Percentiles rank a stretch among this genome's conserved stretches.
Evolutionary conservation across 1,139 yeast species (phyloP).

Genomic region (Hansenula lynferdii): DNA sequence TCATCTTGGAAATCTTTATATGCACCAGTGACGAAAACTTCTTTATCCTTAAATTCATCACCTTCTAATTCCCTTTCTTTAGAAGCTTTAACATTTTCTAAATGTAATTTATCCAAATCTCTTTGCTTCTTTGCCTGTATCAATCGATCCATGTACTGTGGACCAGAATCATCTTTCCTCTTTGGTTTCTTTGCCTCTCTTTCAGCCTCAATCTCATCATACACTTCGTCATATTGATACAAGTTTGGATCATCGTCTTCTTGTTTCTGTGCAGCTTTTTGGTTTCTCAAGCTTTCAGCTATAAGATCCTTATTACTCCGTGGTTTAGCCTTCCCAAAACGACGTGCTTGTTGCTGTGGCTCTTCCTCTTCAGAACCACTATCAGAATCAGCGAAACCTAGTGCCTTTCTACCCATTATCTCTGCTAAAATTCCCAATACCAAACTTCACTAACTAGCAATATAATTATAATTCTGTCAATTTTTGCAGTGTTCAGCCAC

Average conservation of each 20-base stretch:
- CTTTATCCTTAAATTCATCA: slow-evolving; percentile 34
- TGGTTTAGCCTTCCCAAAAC: not conserved
- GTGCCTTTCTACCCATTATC: slow-evolving; percentile 8
- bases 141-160: slow-evolving; percentile 28
- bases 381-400: slow-evolving; percentile 12
- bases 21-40: slow-evolving; percentile 38
- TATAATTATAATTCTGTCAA: no score
- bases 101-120: slow-evolving; percentile 33
- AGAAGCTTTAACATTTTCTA: slow-evolving; percentile 27
- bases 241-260: slow-evolving; percentile 3
- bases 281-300: slow-evolving; percentile 4
- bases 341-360: not conserved
- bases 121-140: slow-evolving; percentile 34
- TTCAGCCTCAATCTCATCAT: slow-evolving; percentile 14
- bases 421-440: no score
- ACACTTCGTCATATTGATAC: slow-evolving; percentile 26
- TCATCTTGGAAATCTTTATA: slow-evolving; percentile 32
- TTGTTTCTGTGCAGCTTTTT: not conserved
- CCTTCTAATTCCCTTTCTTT: slow-evolving; percentile 29
- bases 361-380: slow-evolving; percentile 4
- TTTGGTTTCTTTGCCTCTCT: not conserved
- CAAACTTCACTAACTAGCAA: no score
- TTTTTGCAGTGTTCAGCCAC: no score
- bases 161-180: not conserved
- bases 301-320: slow-evolving; percentile 4